Evolutionary conservation across 2,329 filamentous ascomycete genomes (phyloP).

Genomic region (Sporothrix variecibatus): DNA sequence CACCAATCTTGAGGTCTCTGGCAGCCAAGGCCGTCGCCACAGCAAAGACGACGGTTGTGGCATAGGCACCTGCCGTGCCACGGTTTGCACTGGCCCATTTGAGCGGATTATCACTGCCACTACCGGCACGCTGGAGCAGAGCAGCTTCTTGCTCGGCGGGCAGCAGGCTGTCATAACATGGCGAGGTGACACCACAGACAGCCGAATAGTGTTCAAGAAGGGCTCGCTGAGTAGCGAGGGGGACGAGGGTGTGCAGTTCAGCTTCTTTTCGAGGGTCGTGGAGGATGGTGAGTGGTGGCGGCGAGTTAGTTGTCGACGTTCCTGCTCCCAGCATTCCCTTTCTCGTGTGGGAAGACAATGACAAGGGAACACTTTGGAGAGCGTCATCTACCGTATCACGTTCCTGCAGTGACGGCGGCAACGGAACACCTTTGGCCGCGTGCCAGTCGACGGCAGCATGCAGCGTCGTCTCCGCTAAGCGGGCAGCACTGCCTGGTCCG

Average conservation of each 20-base stretch:
- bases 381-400: neutral
- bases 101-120: conserved; percentile 7
- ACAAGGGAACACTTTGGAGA: neutral
- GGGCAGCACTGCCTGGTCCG: neutral
- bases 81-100: conserved; percentile 7
- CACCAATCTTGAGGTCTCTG: neutral
- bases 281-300: neutral
- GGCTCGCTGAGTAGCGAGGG: neutral
- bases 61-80: neutral
- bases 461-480: neutral
- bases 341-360: neutral
- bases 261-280: conserved; percentile 2
- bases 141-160: conserved; percentile 7
- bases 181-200: neutral
- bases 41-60: neutral
- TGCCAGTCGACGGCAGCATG: neutral
- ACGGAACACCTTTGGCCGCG: neutral
- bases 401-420: neutral
- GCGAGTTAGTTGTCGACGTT: neutral
- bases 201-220: conserved; percentile 2
- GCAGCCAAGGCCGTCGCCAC: neutral
- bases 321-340: neutral
- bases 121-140: neutral
- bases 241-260: neutral
- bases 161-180: conserved; percentile 7